Conservation (phyloP, 73 alveolate genomes). For the Paramecium biaurelia region DNA sequence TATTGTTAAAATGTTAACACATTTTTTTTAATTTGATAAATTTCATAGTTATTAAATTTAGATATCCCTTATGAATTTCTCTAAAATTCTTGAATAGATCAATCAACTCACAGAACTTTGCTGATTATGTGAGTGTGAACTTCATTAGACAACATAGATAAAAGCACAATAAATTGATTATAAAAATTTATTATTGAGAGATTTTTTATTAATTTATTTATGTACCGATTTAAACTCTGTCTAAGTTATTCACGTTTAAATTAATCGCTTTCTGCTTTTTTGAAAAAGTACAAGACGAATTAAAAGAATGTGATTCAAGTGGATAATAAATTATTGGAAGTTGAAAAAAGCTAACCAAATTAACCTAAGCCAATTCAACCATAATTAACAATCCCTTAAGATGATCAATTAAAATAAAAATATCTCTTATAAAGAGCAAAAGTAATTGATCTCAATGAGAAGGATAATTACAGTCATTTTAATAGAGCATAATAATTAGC, state of each 20-base stretch:
- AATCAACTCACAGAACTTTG: not conserved
- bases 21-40: not conserved
- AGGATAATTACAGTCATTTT: not conserved
- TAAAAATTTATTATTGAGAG: not conserved
- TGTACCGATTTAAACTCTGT: not conserved
- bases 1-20: slow-evolving; percentile 30
- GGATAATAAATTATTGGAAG: not conserved
- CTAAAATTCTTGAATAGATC: not conserved
- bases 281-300: not conserved
- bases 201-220: not conserved
- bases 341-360: not conserved
- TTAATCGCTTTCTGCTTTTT: not conserved
- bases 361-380: not conserved
- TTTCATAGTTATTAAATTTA: not conserved
- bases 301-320: not conserved
- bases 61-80: not conserved
- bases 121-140: not conserved
- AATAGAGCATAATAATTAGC: slow-evolving; percentile 35
- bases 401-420: not conserved
- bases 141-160: not conserved
- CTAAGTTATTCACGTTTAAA: not conserved
- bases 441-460: not conserved
- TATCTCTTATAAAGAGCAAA: not conserved
- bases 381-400: not conserved
- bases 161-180: not conserved